Conservation (phyloP, 2,329 filamentous ascomycete genomes). For the Plenodomus lindquistii region DNA sequence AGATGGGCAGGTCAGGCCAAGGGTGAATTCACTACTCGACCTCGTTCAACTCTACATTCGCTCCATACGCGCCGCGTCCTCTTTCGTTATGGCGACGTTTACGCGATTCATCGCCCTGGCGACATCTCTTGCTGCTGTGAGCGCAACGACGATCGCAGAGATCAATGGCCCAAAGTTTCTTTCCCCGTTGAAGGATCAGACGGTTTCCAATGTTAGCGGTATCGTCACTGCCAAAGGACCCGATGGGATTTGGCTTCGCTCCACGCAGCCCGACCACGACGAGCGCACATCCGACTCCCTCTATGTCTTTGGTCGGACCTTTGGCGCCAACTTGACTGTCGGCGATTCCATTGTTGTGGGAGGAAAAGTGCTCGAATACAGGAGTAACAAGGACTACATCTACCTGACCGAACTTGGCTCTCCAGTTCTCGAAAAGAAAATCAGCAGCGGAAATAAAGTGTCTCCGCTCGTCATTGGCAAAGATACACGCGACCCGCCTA, state of each 20-base stretch:
- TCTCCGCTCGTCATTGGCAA: constrained; percentile 64
- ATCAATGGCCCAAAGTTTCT: constrained; percentile 70
- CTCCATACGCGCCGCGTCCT: background rate
- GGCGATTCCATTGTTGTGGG: constrained; percentile 66
- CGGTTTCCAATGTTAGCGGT: constrained; percentile 63
- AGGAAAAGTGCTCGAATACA: constrained; percentile 64
- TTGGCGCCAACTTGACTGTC: constrained; percentile 58
- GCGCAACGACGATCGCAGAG: constrained; percentile 53
- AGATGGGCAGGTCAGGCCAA: too few species aligned
- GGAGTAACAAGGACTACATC: constrained; percentile 60
- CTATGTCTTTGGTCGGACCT: constrained; percentile 63
- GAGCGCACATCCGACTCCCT: constrained; percentile 65
- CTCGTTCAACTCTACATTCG: too few species aligned
- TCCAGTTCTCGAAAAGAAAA: constrained; percentile 57
- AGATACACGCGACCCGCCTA: constrained; percentile 62
- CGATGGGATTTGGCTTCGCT: constrained; percentile 67
- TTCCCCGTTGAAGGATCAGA: constrained; percentile 62
- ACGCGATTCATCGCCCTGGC: constrained; percentile 20
- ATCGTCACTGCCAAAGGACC: constrained; percentile 67
- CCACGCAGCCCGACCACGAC: constrained; percentile 60
- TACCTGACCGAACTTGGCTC: constrained; percentile 66
- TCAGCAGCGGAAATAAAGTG: constrained; percentile 60
- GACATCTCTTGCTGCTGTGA: constrained; percentile 17
- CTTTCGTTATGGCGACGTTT: constrained; percentile 13
- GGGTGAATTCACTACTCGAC: too few species aligned